Conservation (phyloP, 164 flowering plant species). For the Nymphaea colorata region DNA sequence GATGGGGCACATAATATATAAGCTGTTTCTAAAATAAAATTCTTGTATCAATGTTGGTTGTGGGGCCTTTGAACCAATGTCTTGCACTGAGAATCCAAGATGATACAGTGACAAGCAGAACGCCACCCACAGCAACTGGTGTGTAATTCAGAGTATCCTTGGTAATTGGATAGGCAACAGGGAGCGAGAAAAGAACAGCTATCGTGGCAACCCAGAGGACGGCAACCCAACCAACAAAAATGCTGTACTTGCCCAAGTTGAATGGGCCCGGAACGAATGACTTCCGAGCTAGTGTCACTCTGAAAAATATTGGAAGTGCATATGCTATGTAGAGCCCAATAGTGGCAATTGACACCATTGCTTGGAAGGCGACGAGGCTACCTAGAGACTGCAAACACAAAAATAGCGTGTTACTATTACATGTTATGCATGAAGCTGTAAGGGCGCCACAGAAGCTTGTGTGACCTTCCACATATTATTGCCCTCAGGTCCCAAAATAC, state of each 20-base stretch:
- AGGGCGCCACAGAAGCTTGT: too few relatives aligned
- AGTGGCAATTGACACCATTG: conserved; percentile 89
- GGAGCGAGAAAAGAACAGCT: conserved; percentile 81
- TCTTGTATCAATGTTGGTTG: conserved; percentile 30
- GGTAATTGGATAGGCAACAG: conserved; percentile 71
- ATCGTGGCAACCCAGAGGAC: conserved; percentile 81
- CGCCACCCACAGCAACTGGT: conserved; percentile 82
- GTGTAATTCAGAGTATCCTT: conserved; percentile 78
- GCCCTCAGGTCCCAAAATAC: too few relatives aligned
- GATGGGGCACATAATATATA: too few relatives aligned
- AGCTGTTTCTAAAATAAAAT: too few relatives aligned
- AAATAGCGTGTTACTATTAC: too few relatives aligned
- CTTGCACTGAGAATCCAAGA: conserved; percentile 62
- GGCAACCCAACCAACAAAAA: conserved; percentile 80
- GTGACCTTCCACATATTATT: too few relatives aligned
- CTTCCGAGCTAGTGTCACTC: conserved; percentile 79
- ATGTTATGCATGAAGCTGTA: too few relatives aligned
- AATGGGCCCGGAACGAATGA: conserved; percentile 75
- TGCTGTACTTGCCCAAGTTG: conserved; percentile 67
- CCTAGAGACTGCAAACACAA: conserved; percentile 56
- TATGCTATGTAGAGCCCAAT: conserved; percentile 91
- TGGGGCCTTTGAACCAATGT: conserved; percentile 78
- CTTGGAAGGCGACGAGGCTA: conserved; percentile 59
- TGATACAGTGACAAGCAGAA: conserved; percentile 35
- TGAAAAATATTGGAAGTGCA: conserved; percentile 76